Conservation (phyloP, 2,329 filamentous ascomycete species). For the Trichoderma atroviride region DNA sequence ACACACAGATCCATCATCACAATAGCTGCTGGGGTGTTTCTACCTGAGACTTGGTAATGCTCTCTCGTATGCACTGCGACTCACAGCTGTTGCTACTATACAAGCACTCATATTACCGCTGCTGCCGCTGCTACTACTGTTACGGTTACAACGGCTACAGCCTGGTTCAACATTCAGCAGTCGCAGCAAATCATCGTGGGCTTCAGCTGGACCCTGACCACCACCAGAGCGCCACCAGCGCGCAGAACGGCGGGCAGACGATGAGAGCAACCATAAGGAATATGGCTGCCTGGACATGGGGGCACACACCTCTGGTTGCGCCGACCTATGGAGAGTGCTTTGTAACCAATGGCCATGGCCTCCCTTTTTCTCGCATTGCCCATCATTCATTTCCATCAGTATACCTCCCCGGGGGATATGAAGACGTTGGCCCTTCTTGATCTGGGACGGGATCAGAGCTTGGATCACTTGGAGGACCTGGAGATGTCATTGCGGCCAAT, state of each 20-base stretch:
- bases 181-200: neutral
- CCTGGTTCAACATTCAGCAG: neutral
- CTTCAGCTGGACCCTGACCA: neutral
- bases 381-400: neutral
- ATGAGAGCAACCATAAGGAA: neutral
- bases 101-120: neutral
- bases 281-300: slow-evolving; percentile 2
- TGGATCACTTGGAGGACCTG: neutral
- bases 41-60: neutral
- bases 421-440: neutral
- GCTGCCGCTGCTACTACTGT: neutral
- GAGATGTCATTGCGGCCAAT: neutral
- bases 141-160: neutral
- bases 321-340: neutral
- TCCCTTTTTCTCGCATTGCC: neutral
- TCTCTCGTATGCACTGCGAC: neutral
- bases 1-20: neutral
- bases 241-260: neutral
- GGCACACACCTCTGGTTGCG: neutral
- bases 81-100: neutral
- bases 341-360: neutral
- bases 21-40: neutral
- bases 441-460: neutral
- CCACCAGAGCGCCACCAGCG: slow-evolving; percentile 8
- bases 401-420: neutral